These are phyloP conservation scores for Solanum paucissectum DNA, from an alignment of 257 asterid species.

Conservation along the genomic window DNA sequence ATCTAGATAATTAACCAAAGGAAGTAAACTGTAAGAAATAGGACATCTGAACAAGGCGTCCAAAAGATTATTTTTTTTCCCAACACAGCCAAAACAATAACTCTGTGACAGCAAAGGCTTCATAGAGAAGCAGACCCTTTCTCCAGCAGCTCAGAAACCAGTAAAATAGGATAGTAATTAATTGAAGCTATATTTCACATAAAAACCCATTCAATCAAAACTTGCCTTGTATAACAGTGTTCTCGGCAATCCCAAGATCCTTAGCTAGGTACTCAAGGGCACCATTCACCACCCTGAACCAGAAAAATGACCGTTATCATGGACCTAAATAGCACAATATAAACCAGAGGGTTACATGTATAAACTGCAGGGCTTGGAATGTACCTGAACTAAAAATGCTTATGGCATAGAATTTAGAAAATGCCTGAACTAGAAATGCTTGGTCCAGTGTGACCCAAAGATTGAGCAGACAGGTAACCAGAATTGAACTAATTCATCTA, in stretches of 20 bases:
- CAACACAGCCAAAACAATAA: not conserved
- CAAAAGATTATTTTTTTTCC: not conserved
- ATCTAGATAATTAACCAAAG: not conserved
- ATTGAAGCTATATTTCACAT: not conserved
- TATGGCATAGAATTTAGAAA: not conserved
- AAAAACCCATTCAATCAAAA: not conserved
- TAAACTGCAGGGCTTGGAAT: not conserved
- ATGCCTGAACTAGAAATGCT: not conserved
- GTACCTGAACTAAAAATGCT: not conserved
- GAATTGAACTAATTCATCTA: not conserved
- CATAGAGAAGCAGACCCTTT: not conserved
- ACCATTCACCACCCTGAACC: conserved; percentile 90
- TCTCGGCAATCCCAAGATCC: conserved; percentile 80
- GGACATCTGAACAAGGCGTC: not conserved
- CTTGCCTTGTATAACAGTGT: conserved; percentile 78
- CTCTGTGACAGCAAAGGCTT: not conserved
- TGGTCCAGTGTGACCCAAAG: not conserved
- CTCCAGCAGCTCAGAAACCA: not conserved
- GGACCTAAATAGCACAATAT: not conserved
- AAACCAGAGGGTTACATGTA: not conserved
- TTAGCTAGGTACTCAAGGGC: conserved; percentile 78
- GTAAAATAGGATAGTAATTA: not conserved
- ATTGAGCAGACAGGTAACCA: not conserved
- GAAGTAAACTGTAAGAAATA: not conserved
- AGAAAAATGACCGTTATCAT: not conserved